Base-by-base conservation (phyloP, 1,139 yeast species). In the Blastobotrys arbuscula region DNA sequence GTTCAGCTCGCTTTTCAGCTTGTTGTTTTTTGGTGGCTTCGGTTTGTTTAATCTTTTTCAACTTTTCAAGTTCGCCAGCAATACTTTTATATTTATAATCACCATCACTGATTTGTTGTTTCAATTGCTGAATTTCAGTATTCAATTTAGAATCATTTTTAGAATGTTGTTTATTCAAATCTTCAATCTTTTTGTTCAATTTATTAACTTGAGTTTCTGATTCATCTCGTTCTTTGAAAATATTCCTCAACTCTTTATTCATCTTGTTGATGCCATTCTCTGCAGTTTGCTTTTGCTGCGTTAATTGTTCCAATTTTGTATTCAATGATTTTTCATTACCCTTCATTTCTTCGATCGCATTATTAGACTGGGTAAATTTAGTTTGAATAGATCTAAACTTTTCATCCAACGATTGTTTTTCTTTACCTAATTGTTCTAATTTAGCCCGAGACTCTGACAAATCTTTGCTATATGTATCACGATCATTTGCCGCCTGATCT, bases 251-350 rank as follows among this genome's bases (percentile, higher is more conserved):
- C 55, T 89, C 97, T 41, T 92, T 73, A 51, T 84, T 84, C 96
- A 90, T 87, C 58, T 88, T 88, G 62, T 88, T 90, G 50, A 90
- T 83, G 5, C 96, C 97, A 53, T 80, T 82, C 59, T 90, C 97
- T 1, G 92, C 86, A 54, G 79, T 84, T 24, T 75, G 73, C 58
- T 84, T 85, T 9, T 77, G 79, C 31, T 67, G 66, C 16, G 72
- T 73, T 0, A 73, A 54, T 2, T 60, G 51, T 7, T 66, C 65
- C 18, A 81, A 58, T 39, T 73, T 75, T 0, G 66, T 65, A 13
- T 65, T 61, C 3, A 79, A 58, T 16, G 68, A 66, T 2, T 62
- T 56, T 34, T 73, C 69, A 28, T 71, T 68, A 2, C 47, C 46
- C 37, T 59, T 57, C 24, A 62, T 53, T n/a, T 66, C 66, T 8